Percentiles rank a stretch among this genome's conserved stretches.
Conservation (phyloP, 169 alveolate genomes). For the Ichthyophthirius multifiliis region DNA sequence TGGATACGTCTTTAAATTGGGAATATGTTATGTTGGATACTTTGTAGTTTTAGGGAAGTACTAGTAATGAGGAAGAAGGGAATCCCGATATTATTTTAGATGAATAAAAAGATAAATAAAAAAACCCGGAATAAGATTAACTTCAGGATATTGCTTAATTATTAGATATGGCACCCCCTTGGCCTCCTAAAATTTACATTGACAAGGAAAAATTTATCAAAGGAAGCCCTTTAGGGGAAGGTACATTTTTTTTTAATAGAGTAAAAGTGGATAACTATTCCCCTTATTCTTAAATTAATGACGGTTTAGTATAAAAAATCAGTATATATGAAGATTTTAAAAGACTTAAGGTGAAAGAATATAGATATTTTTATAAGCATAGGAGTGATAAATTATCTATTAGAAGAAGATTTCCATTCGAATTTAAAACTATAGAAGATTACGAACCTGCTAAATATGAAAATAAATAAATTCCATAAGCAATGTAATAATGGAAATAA, state of each 20-base stretch:
- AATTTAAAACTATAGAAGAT: constrained; percentile 72
- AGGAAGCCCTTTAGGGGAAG: constrained; percentile 72
- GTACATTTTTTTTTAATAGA: constrained; percentile 71
- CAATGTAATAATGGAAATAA: constrained; percentile 56
- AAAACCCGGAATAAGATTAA: constrained; percentile 50
- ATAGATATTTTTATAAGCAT: constrained; percentile 52
- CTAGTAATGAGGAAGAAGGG: constrained; percentile 58
- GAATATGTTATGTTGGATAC: constrained; percentile 77
- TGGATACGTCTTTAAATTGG: constrained; percentile 71
- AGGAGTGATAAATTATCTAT: constrained; percentile 36
- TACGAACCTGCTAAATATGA: constrained; percentile 55
- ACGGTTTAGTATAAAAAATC: constrained; percentile 76
- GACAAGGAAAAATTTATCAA: constrained; percentile 65
- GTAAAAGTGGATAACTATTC: constrained; percentile 77
- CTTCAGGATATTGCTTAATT: constrained; percentile 41
- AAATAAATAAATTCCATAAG: constrained; percentile 29
- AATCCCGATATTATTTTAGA: constrained; percentile 44
- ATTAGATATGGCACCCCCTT: constrained; percentile 85
- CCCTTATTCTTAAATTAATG: constrained; percentile 65
- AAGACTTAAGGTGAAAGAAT: constrained; percentile 51
- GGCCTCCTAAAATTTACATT: constrained; percentile 76
- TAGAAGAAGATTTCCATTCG: constrained; percentile 65
- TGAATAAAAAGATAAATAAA: constrained; percentile 47
- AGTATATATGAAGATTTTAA: constrained; percentile 72
- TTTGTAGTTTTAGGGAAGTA: constrained; percentile 12